A percentile compares a stretch with the other conserved stretches of the same genome.
These are phyloP conservation scores for Lactarius pseudohatsudake DNA, from an alignment of 768 basidiomycete species.

Conservation along the genomic window DNA sequence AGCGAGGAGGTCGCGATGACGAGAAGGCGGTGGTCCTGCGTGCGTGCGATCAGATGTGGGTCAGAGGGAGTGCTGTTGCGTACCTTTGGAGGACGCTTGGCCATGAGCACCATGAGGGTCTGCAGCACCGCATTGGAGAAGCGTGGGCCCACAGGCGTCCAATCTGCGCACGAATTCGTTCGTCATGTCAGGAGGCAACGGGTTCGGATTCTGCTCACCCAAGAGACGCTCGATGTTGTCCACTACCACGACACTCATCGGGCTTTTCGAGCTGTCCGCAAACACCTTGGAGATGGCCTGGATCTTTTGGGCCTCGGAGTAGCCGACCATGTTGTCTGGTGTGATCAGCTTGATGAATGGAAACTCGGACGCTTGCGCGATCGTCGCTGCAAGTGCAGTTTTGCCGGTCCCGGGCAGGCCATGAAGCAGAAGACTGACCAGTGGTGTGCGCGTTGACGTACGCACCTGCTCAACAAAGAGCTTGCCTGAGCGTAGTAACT, in stretches of 20 bases:
- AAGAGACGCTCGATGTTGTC: constrained; percentile 92
- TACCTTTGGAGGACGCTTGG: constrained; percentile 90
- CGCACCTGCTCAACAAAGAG: constrained; percentile 94
- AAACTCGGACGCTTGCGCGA: constrained; percentile 89
- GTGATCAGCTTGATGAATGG: constrained; percentile 98
- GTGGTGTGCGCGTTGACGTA: constrained; percentile 83
- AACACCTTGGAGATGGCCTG: constrained; percentile 90
- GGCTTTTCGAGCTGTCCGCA: constrained; percentile 95
- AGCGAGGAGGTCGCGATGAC: constrained; percentile 92
- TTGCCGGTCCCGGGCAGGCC: constrained; percentile 92
- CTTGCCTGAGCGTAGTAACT: constrained; percentile 80
- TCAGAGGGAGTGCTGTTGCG: constrained; percentile 17
- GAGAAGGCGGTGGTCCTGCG: constrained; percentile 79
- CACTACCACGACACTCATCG: constrained; percentile 91
- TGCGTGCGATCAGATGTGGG: background rate
- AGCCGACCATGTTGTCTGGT: constrained; percentile 96
- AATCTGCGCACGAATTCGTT: constrained; percentile 54
- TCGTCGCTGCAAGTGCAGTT: constrained; percentile 91
- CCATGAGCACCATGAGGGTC: constrained; percentile 82
- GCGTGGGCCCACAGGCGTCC: constrained; percentile 94
- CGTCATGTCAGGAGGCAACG: background rate
- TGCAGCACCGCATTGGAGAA: constrained; percentile 96
- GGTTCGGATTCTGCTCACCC: constrained; percentile 48
- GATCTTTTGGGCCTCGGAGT: constrained; percentile 90
- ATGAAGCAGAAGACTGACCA: constrained; percentile 87